Evolutionary conservation across 2,329 filamentous ascomycete species (phyloP).

Genomic region (Apiospora kogelbergensis): DNA sequence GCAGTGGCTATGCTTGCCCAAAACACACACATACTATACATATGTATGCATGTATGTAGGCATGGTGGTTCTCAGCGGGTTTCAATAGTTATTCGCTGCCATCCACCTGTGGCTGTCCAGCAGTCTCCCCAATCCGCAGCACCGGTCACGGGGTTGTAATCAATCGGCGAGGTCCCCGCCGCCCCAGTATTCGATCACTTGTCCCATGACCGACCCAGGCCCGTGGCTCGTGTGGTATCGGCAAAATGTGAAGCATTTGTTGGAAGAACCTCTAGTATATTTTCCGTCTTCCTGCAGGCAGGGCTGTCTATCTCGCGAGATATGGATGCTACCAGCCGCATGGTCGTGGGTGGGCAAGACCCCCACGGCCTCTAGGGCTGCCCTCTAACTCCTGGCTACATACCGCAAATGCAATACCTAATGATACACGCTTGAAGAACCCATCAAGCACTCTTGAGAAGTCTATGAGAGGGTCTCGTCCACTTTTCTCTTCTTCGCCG

Average conservation of each 20-base stretch:
- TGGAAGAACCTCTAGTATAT: neutral
- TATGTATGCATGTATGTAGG: too few relatives aligned
- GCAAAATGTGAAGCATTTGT: neutral
- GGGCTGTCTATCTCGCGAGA: neutral
- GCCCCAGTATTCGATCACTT: neutral
- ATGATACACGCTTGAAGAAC: neutral
- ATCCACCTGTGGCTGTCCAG: neutral
- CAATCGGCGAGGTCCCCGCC: neutral
- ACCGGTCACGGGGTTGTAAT: neutral
- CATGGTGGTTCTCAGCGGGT: too few relatives aligned
- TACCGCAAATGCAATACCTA: constrained; percentile 1
- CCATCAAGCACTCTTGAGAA: neutral
- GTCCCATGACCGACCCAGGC: neutral
- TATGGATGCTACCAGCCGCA: neutral
- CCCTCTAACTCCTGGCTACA: constrained; percentile 1
- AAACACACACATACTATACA: too few relatives aligned
- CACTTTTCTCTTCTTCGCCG: constrained; percentile 29
- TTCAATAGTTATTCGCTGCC: too few relatives aligned
- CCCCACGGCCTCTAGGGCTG: neutral
- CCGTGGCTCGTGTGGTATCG: neutral
- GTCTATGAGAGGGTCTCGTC: neutral
- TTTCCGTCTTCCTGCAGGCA: neutral
- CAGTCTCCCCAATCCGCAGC: neutral
- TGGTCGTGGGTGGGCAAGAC: neutral
- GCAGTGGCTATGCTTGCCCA: too few relatives aligned